Base-by-base conservation (phyloP, 768 basidiomycete species). In the Aureoboletus auriporus region DNA sequence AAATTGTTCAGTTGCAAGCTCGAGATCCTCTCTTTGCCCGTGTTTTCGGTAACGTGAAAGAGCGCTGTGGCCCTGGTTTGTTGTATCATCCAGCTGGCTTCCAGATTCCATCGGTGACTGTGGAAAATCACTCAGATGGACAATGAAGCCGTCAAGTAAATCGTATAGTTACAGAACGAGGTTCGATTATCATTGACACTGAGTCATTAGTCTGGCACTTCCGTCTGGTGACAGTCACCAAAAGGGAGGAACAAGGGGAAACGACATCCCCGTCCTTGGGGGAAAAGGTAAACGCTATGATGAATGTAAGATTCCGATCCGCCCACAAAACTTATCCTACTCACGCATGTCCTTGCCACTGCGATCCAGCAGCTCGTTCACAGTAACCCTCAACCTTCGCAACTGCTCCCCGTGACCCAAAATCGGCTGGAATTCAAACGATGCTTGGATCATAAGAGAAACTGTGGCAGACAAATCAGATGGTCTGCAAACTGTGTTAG, bases 221-320 rank as follows among this genome's bases (percentile, higher is more conserved):
- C 31, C 9, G 7, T 13, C 31, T 16, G 2, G 1, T n/a, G 14
- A 39, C 12, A 7, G 41, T 42, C 14, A 42, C 30, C 17, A 17
- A 44, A 8, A 49, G 16, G 7, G 34, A 44, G 4, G 46, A 47
- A 30, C 51, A 43, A 20, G 46, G 34, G 10, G 47, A 36, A 10
- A 41, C 13, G 1, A 11, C 6, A 11, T 44, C 31, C 0, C 3
- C 28, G 4, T 40, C 42, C 9, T 10, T 12, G 14, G 47, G n/a
- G 3, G 5, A 11, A 16, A 50, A 16, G 11, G 13, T 5, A 31
- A 43, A 39, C 5, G 20, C 37, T 44, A 16, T 1, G 0, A 26
- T 7, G 8, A 23, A 2, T 39, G 23, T 46, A 8, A 35, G 41
- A 10, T 8, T n/a, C 8, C 29, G 17, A 27, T 12, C 17, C 30